Evolutionary conservation across 129 eudicot genomes (phyloP), one percentile per base, ranked within the genome.

Genomic region (Mikania micrantha): DNA sequence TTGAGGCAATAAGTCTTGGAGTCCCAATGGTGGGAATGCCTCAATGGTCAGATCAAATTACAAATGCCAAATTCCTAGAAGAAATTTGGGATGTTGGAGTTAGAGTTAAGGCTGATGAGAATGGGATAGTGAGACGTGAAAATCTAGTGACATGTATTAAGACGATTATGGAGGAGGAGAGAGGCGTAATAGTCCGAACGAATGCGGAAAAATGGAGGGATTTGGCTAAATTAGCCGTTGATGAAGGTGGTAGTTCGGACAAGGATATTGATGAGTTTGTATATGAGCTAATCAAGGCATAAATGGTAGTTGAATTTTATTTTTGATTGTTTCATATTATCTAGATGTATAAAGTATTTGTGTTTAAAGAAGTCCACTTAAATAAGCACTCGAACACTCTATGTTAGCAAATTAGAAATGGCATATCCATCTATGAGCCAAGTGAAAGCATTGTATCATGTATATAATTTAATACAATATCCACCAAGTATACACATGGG

Each of bases 1-100:
- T 77, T 47, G 81, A 77, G 49, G 44, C 81, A n/a, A 31, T 77
- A 66, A 71, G 77, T 71, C 44, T 77, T 19, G 81, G 81, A 5
- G 81, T 77, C 16, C 81, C 81, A 0, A 25, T 77, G 0, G 62
- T 77, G 13, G 77, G 40, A 64, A 77, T 77, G 81, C 81, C 77
- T 22, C 77, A 54, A 40, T 71, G 77, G 81, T 64, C 81, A 11
- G 81, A 77, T 44, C 81, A 77, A 48, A 63, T 10, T 2, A 71
- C 72, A 7, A 77, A 77, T 27, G 81, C 77, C 34, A 77, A 71
- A 54, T 77, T 28, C 10, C 7, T 77, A 13, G 77, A 32, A 32
- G 77, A 77, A 44, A 39, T 71, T 41, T 77, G 81, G 81, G 58
- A 61, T n/a, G 36, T 63, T 13, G 81, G 81, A 32, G 44, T 77